Percentiles rank a stretch among this genome's conserved stretches.
These are phyloP conservation scores for Lasiosphaeriaceae sp. DNA, from an alignment of 495 filamentous ascomycete genomes.

Conservation along the genomic window DNA sequence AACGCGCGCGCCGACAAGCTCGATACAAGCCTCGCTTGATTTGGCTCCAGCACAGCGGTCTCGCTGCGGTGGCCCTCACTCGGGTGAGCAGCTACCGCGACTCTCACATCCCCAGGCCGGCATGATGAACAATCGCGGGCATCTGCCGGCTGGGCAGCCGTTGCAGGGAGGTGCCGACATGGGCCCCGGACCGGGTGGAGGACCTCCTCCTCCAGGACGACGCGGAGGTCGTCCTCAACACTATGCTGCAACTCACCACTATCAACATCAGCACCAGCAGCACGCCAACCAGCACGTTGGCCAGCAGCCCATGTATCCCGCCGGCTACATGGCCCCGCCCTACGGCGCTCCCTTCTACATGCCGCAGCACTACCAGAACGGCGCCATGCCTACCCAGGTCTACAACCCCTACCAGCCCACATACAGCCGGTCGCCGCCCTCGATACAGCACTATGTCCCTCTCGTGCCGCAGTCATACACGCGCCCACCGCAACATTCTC, in stretches of 20 bases:
- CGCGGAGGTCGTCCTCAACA: conserved; percentile 37
- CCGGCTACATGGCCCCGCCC: conserved; percentile 33
- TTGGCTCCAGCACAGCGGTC: conserved; percentile 10
- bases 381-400: conserved; percentile 26
- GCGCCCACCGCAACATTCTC: conserved; percentile 42
- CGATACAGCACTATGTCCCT: conserved; percentile 40
- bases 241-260: conserved; percentile 24
- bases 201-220: conserved; percentile 9
- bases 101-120: conserved; percentile 49
- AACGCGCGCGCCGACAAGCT: neutral
- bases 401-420: conserved; percentile 39
- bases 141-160: conserved; percentile 62
- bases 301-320: conserved; percentile 34
- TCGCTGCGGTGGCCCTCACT: conserved; percentile 38
- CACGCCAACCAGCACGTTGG: conserved; percentile 19
- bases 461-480: conserved; percentile 39
- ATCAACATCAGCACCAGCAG: conserved; percentile 29
- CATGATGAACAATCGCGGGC: conserved; percentile 56
- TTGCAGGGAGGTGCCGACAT: conserved; percentile 46
- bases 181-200: conserved; percentile 31
- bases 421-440: conserved; percentile 34
- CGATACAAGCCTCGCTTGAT: neutral
- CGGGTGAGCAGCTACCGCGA: conserved; percentile 47
- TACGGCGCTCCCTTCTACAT: conserved; percentile 21
- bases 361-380: conserved; percentile 41